phyloP scores from a whole-genome alignment of 352 stramenopile genomes.

The Globisporangium takayamanum region DNA sequence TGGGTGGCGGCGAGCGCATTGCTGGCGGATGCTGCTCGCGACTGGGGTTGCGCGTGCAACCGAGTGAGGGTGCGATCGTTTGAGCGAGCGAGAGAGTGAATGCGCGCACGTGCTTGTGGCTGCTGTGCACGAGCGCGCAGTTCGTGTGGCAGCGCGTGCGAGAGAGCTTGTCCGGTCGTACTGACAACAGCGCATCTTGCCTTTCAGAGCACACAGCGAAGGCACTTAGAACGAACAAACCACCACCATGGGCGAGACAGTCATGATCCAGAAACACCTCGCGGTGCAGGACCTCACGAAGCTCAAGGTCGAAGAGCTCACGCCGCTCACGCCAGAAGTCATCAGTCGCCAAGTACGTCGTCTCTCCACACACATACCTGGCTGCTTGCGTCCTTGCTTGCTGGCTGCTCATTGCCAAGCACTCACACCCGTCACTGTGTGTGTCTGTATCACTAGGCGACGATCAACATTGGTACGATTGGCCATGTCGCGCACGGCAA shows the following conservation, averaged over 20 bases:
- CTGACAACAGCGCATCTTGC: not conserved
- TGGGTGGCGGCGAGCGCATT: not conserved
- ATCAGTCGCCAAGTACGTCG: conserved; percentile 78
- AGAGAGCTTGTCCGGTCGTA: not conserved
- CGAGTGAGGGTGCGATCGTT: conserved; percentile 1
- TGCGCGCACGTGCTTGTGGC: conserved; percentile 4
- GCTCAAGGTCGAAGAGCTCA: conserved; percentile 95
- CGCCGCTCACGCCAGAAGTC: conserved; percentile 97
- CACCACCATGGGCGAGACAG: conserved; percentile 46
- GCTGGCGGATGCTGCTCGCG: not conserved
- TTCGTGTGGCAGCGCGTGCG: not conserved
- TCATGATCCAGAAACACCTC: conserved; percentile 64
- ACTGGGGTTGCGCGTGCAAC: not conserved
- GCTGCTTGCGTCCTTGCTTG: not conserved
- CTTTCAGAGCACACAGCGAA: conserved; percentile 1
- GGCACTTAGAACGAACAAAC: conserved; percentile 1
- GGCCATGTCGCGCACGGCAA: conserved; percentile 99
- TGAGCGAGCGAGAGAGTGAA: not conserved
- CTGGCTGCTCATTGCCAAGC: conserved; percentile 16
- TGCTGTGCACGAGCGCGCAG: not conserved
- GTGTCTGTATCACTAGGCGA: conserved; percentile 69
- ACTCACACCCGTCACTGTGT: too few relatives aligned
- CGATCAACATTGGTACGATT: conserved; percentile 99
- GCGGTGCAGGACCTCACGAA: conserved; percentile 93
- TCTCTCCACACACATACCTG: not conserved